phyloP scores from a whole-genome alignment of 2,329 filamentous ascomycete genomes.

The Emmonsiellopsis sp. region DNA sequence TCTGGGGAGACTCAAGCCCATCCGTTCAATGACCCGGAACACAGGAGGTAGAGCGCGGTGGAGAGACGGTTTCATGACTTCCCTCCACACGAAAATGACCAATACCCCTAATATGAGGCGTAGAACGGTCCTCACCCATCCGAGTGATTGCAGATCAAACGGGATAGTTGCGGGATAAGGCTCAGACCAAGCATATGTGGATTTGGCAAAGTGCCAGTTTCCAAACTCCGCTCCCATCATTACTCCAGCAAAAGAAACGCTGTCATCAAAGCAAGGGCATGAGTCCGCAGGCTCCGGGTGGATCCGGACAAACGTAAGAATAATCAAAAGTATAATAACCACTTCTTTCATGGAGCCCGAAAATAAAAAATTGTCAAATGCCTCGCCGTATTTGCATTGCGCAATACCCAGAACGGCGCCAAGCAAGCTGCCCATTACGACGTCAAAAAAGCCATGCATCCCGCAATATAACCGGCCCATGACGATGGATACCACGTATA shows the following conservation, averaged over 20 bases:
- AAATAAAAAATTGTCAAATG: conserved; percentile 63
- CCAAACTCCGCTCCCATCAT: conserved; percentile 76
- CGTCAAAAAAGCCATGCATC: conserved; percentile 96
- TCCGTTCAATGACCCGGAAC: conserved; percentile 74
- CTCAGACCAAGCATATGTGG: conserved; percentile 41
- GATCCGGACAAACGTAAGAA: conserved; percentile 71
- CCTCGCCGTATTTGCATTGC: conserved; percentile 46
- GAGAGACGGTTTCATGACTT: conserved; percentile 74
- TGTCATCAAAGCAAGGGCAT: conserved; percentile 95
- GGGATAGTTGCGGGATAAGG: conserved; percentile 52
- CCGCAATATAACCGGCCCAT: conserved; percentile 90
- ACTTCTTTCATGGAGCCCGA: conserved; percentile 56
- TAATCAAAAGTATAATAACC: conserved; percentile 51
- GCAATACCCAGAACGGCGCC: conserved; percentile 55
- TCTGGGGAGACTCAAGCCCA: conserved; percentile 70
- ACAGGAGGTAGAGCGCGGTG: conserved; percentile 71
- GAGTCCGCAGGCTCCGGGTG: conserved; percentile 95
- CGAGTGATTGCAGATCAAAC: conserved; percentile 58
- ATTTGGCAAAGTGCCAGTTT: conserved; percentile 68
- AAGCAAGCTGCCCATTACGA: conserved; percentile 67
- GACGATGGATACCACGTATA: conserved; percentile 82
- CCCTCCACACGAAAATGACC: conserved; percentile 81
- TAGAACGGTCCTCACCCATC: conserved; percentile 51
- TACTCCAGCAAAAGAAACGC: conserved; percentile 84
- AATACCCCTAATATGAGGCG: conserved; percentile 73